Base-by-base conservation (phyloP, 768 basidiomycete genomes). In the Podaxis mareebaensis region DNA sequence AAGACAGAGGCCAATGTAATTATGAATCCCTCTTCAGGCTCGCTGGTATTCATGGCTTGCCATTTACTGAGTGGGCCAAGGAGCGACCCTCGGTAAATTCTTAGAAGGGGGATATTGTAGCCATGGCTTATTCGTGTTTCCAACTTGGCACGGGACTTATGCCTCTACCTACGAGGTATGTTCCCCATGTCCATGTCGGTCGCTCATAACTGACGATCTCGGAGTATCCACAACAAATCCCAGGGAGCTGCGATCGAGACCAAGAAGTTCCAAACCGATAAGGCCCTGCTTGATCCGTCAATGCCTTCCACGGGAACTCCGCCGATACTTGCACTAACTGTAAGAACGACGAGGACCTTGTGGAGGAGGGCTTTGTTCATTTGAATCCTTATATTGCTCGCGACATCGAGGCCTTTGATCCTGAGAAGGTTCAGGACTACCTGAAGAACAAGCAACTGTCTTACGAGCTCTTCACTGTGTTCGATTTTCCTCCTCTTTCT, bases 101-200 rank as follows among this genome's bases (percentile, higher is more conserved):
- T 1, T 58, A 68, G n/a, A 63, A 65, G 0, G 72, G 15, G 84
- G 83, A 3, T 85, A 86, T 66, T 86, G 84, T 67, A 78, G 76
- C 22, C 85, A 86, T 67, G 81, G 80, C 22, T 77, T 76, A 1
- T 74, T 80, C 13, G 71, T 85, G 12, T 85, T 85, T 74, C 83
- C 83, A 8, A 83, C 81, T 10, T 85, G 82, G 81, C 84, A 86
- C 66, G 71, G 85, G 59, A 80, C 83, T 3, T 85, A 85, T 65
- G 69, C 85, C 33, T 69, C 78, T 22, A 69, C 83, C 1, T 79
- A 77, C 59, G 84, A 86, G 75, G 84, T 84, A 49, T 7, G 74
- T 12, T 28, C 3, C 3, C 22, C 22, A 51, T 15, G 38, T 22
- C 24, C n/a, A 8, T 4, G 33, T 46, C 44, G 22, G 40, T 3